Evolutionary conservation across 768 basidiomycete species (phyloP), one percentile per base, ranked within the genome.

Genomic region (Boletus bicolor): DNA sequence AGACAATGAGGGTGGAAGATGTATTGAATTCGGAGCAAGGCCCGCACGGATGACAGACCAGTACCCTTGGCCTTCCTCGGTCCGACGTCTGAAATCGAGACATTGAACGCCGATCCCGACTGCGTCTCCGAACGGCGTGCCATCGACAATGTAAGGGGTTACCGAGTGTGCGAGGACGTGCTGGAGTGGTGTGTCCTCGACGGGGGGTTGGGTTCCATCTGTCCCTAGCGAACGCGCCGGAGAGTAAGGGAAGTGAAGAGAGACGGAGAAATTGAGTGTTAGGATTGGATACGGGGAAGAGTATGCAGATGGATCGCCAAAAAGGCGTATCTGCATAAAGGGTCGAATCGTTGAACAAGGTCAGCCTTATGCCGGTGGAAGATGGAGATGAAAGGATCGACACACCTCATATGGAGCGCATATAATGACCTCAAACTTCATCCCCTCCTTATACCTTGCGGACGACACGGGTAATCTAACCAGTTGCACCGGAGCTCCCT

Each of bases 381-480:
- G 9, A 57, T 38, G 21, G 49, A 41, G 24, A 53, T 30, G 51
- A 21, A 6, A 26, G 37, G 35, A 15, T 26, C 7, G 32, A 54
- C 50, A 38, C 58, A 83, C 90, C 79, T 96, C 93, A 65, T 93
- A 95, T 58, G 91, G 85, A 9, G 86, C 91, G 64, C 88, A 87
- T 49, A 95, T 74, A 57, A 89, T 82, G 4, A 94, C 64, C 50
- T 86, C 79, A 61, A 91, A 93, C 17, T 65, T 75, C 19, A 79
- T 85, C 37, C 78, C 80, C 15, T 57, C 26, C 19, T 75, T 81
- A 6, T 37, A 57, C 17, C 42, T 51, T 21, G 51, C 9, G 0
- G 81, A 83, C 14, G 69, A 63, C 3, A 62, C 64, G 32, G 85
- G 88, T 44, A 87, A 73, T 26, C 67, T 68, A 35, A 85, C 76